Percentiles rank a stretch among this genome's conserved stretches.
These are phyloP conservation scores for Termitomyces sp. DNA, from an alignment of 768 basidiomycete species.

Conservation along the genomic window DNA sequence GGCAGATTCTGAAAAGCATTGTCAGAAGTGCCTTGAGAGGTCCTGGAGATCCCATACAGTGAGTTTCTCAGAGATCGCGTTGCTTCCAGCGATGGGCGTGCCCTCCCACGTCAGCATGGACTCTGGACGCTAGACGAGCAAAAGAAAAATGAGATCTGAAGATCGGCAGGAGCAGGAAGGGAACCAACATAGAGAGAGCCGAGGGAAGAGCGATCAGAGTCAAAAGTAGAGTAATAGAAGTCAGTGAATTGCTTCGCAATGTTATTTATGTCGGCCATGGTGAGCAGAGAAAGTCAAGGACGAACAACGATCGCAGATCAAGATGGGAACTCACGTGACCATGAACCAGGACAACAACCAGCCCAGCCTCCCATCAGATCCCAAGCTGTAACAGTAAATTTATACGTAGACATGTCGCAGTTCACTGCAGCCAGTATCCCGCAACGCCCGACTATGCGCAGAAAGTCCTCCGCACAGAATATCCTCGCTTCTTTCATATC, in stretches of 20 bases:
- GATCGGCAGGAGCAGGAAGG: conserved; percentile 9
- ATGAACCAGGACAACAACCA: background rate
- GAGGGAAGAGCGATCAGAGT: conserved; percentile 53
- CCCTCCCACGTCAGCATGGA: conserved; percentile 91
- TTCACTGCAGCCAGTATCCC: conserved; percentile 24
- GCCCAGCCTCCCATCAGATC: conserved; percentile 1
- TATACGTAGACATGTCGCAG: conserved; percentile 29
- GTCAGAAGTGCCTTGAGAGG: background rate
- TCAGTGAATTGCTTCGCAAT: conserved; percentile 77
- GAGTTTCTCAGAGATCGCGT: conserved; percentile 67
- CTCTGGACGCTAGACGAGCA: conserved; percentile 47
- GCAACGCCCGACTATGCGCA: conserved; percentile 62
- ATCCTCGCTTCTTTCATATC: conserved; percentile 73
- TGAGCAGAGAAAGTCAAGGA: conserved; percentile 14
- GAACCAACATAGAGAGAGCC: conserved; percentile 71
- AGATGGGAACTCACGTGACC: conserved; percentile 16
- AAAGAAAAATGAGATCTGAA: conserved; percentile 19
- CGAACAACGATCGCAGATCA: conserved; percentile 11
- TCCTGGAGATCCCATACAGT: conserved; percentile 34
- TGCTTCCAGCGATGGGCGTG: conserved; percentile 46
- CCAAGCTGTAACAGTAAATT: conserved; percentile 2
- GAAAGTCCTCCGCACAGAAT: conserved; percentile 85
- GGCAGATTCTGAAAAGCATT: conserved; percentile 52
- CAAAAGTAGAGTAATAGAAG: conserved; percentile 84
- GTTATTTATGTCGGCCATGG: conserved; percentile 67